Evolutionary conservation across 805 yeast species (phyloP).

Genomic region (Ogataea nonfermentans): DNA sequence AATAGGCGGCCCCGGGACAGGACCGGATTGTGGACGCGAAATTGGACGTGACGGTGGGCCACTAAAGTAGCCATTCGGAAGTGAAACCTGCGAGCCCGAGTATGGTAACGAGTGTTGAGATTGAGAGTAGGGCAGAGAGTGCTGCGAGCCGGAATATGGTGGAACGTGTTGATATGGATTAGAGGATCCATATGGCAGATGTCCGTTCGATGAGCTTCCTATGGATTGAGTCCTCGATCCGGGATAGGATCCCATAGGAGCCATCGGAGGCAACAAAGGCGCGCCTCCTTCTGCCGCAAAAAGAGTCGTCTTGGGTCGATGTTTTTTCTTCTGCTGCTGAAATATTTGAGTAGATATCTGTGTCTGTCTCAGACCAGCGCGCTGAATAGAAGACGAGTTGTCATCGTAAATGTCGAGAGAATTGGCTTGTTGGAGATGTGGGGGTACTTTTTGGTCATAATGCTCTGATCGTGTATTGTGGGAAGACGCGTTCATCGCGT

Average conservation of each 20-base stretch:
- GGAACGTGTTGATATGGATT: constrained; percentile 2
- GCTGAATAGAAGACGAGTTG: constrained; percentile 25
- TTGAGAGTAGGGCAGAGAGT: neutral
- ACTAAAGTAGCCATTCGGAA: constrained; percentile 3
- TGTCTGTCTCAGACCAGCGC: constrained; percentile 34
- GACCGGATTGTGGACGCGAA: constrained; percentile 1
- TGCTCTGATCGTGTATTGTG: constrained; percentile 2
- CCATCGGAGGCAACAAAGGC: constrained; percentile 3
- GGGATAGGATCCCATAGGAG: constrained; percentile 1
- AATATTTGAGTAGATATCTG: constrained; percentile 26
- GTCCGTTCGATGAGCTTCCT: constrained; percentile 8
- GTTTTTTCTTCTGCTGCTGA: constrained; percentile 29
- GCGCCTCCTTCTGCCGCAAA: constrained; percentile 7
- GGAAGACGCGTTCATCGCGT: constrained; percentile 2
- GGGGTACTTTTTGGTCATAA: constrained; percentile 3
- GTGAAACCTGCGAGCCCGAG: neutral
- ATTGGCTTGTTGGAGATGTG: constrained; percentile 4
- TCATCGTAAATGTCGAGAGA: constrained; percentile 31
- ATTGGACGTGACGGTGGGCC: constrained; percentile 6
- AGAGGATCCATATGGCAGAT: constrained; percentile 3
- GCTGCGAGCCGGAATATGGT: constrained; percentile 4
- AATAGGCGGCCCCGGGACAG: constrained; percentile 4
- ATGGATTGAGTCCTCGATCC: constrained; percentile 5
- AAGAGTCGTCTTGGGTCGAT: constrained; percentile 25
- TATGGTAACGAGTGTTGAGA: neutral